A percentile compares a stretch with the other conserved stretches of the same genome.
These are phyloP conservation scores for Cladophialophora psammophila DNA, from an alignment of 2,329 filamentous ascomycete genomes.

Conservation along the genomic window DNA sequence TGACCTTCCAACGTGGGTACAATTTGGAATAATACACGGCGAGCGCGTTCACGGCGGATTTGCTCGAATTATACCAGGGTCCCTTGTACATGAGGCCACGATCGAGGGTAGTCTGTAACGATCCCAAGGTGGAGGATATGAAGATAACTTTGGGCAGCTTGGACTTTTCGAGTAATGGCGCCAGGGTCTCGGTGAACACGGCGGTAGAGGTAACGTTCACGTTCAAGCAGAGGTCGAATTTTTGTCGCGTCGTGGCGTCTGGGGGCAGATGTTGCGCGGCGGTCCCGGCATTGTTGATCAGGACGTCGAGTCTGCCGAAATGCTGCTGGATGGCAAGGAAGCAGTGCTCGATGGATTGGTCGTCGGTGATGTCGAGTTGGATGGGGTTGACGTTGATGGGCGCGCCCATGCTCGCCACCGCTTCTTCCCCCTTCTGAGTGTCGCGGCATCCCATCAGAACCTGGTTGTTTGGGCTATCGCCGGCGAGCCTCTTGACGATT, in stretches of 20 bases:
- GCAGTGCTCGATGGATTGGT: conserved; percentile 45
- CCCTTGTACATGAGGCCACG: conserved; percentile 18
- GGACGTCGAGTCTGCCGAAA: conserved; percentile 47
- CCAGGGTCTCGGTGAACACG: conserved; percentile 35
- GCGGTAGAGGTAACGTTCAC: conserved; percentile 42
- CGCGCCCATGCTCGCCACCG: conserved; percentile 37
- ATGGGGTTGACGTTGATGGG: conserved; percentile 42
- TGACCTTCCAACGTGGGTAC: conserved; percentile 37
- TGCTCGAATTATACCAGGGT: conserved; percentile 35
- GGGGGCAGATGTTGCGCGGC: conserved; percentile 31
- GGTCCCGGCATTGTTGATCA: conserved; percentile 49
- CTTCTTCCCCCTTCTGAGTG: conserved; percentile 48
- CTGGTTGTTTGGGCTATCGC: conserved; percentile 46
- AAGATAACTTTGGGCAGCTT: conserved; percentile 38
- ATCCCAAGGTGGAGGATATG: conserved; percentile 30
- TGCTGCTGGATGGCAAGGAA: conserved; percentile 43
- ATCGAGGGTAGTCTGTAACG: conserved; percentile 28
- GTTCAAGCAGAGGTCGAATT: conserved; percentile 39
- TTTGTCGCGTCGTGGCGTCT: conserved; percentile 33
- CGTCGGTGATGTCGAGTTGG: conserved; percentile 47
- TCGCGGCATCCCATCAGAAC: conserved; percentile 46
- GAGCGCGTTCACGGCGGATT: conserved; percentile 36
- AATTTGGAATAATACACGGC: conserved; percentile 35
- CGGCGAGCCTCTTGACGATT: conserved; percentile 40
- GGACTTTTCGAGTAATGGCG: conserved; percentile 36